phyloP scores from a whole-genome alignment of 1,284 basidiomycete species.

The Gymnopus androsaceus region DNA sequence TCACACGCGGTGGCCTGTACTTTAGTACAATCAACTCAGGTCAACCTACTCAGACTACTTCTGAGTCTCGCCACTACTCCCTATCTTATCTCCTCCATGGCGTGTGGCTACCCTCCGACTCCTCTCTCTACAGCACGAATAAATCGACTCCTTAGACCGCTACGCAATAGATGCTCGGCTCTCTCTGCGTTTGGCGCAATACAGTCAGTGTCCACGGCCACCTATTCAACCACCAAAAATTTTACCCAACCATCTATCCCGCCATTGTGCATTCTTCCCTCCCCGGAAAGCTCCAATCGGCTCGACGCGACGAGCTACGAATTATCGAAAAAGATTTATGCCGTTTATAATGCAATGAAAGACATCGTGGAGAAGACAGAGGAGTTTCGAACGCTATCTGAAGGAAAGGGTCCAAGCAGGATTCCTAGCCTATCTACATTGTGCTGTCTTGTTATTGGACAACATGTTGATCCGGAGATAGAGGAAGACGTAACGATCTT shows the following conservation, averaged over 20 bases:
- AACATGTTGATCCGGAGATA: conserved; percentile 38
- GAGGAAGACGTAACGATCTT: conserved; percentile 32
- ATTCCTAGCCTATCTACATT: conserved; percentile 44
- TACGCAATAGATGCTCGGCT: conserved; percentile 51
- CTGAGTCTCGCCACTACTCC: too few species aligned
- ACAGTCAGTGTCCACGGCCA: background rate
- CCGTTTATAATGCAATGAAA: conserved; percentile 54
- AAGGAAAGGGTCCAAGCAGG: conserved; percentile 12
- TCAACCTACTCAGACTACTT: too few species aligned
- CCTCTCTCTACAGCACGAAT: conserved; percentile 36
- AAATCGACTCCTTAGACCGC: conserved; percentile 53
- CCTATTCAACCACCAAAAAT: conserved; percentile 19
- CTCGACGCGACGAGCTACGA: conserved; percentile 30
- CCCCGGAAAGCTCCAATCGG: background rate
- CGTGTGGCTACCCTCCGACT: too few species aligned
- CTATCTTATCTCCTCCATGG: too few species aligned
- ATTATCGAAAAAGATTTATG: conserved; percentile 49
- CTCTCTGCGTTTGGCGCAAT: conserved; percentile 30
- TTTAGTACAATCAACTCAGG: too few species aligned
- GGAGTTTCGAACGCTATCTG: conserved; percentile 20
- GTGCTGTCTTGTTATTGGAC: conserved; percentile 51
- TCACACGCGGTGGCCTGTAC: too few species aligned
- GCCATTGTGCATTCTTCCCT: conserved; percentile 31
- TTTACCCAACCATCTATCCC: conserved; percentile 21
- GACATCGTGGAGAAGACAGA: conserved; percentile 41